Evolutionary conservation across 768 basidiomycete species (phyloP), one percentile per base, ranked within the genome.

Genomic region (Infundibulicybe gibba): DNA sequence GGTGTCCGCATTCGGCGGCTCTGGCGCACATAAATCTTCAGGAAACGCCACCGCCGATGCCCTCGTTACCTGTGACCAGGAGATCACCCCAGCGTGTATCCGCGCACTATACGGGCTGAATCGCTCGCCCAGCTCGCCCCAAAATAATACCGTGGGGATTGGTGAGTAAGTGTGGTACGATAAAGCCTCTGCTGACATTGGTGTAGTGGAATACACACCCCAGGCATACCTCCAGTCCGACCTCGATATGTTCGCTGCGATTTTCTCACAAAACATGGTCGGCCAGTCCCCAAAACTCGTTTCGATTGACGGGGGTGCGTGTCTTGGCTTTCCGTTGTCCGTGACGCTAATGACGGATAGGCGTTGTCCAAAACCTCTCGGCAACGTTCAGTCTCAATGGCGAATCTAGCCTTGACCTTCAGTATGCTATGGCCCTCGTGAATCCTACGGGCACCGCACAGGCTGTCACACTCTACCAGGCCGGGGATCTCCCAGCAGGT

Each of bases 341-440:
- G 8, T 25, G 3, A 25, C 8, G 25, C 25, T 25, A 8, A 25
- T 8, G 25, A 8, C 8, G 25, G 8, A 25, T 38, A 75, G 73
- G 75, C 31, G 54, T 70, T 25, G 62, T 68, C 2, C 77, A 79
- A 52, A 66, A 64, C 8, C 38, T 45, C 13, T 37, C 64, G 31
- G 45, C 49, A 35, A 62, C 67, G 15, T 75, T 76, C 52, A 56
- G 61, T 5, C 65, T 65, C 54, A 78, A 77, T 50, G 77, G 69
- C 42, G 79, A 82, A 60, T 72, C 76, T 5, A 67, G 77, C 51
- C 64, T 82, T 8, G 80, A 81, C 55, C 59, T 82, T 2, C 64
- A 80, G 54, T 80, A 78, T 47, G 71, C 68, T 13, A 75, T 81
- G 74, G 60, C 64, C 12, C 64, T 80, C 30, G 69, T 72, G 10